These are phyloP conservation scores for Beta vulgaris DNA, from an alignment of 148 eudicot genomes.

Conservation along the genomic window DNA sequence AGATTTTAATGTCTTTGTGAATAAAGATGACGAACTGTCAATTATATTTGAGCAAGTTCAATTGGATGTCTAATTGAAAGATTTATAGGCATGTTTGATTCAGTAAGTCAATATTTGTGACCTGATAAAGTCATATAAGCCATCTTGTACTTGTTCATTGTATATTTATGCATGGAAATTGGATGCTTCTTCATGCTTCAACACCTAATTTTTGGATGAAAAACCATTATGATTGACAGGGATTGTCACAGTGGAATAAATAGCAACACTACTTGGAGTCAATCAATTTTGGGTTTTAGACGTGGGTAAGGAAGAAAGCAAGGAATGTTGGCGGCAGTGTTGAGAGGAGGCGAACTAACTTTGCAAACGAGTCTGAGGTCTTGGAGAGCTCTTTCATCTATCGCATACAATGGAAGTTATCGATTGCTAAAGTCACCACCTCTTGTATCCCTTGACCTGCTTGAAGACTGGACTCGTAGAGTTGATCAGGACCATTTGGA, in stretches of 20 bases:
- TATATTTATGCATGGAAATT: background rate
- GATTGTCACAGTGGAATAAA: background rate
- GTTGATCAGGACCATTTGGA: background rate
- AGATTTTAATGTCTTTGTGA: background rate
- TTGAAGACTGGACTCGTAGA: slow-evolving; percentile 27
- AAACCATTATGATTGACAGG: background rate
- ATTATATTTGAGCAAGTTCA: background rate
- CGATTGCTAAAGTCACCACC: slow-evolving; percentile 26
- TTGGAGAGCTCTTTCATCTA: slow-evolving; percentile 23
- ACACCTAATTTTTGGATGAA: too few relatives aligned
- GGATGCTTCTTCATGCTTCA: background rate
- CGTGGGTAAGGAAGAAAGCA: background rate
- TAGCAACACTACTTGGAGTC: background rate
- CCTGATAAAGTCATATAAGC: background rate
- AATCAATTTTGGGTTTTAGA: background rate
- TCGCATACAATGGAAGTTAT: slow-evolving; percentile 10
- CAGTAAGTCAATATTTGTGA: background rate
- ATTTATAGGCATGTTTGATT: background rate
- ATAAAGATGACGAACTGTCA: background rate
- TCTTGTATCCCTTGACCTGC: slow-evolving; percentile 28
- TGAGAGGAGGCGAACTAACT: slow-evolving; percentile 12
- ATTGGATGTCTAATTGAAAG: background rate
- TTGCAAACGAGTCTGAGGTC: slow-evolving; percentile 1
- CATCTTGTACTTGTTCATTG: background rate
- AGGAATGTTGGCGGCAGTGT: slow-evolving; percentile 18